Evolutionary conservation across 768 basidiomycete species (phyloP).

Genomic region (Filobasidium wieringae): DNA sequence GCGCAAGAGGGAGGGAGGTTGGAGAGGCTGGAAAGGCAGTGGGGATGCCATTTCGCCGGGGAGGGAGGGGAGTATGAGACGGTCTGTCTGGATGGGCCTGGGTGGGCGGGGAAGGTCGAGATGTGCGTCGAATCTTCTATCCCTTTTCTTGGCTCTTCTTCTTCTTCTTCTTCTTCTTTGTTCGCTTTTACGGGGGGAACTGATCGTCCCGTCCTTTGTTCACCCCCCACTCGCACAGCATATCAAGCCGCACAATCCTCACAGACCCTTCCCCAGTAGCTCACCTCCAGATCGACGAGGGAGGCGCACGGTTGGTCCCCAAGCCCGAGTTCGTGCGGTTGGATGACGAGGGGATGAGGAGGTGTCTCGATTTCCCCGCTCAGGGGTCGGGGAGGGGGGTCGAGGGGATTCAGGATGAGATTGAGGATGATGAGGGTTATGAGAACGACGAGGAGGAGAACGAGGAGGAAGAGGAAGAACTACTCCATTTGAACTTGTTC

Average conservation of each 20-base stretch:
- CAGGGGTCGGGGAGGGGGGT: too few relatives aligned
- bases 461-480: background rate
- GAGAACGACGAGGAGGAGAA: background rate
- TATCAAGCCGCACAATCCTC: slow-evolving; percentile 53
- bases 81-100: slow-evolving; percentile 73
- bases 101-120: too few relatives aligned
- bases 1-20: slow-evolving; percentile 46
- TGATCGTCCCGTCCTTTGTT: too few relatives aligned
- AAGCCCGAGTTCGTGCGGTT: slow-evolving; percentile 43
- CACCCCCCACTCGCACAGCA: too few relatives aligned
- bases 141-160: too few relatives aligned
- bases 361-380: slow-evolving; percentile 24
- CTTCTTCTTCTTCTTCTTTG: too few relatives aligned
- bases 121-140: too few relatives aligned
- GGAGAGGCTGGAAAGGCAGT: slow-evolving; percentile 47
- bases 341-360: slow-evolving; percentile 16
- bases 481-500: background rate
- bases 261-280: slow-evolving; percentile 66
- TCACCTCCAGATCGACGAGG: slow-evolving; percentile 68
- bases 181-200: too few relatives aligned
- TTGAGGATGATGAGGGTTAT: background rate
- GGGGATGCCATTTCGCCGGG: slow-evolving; percentile 87
- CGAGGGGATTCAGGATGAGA: background rate
- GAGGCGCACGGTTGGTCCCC: slow-evolving; percentile 50
- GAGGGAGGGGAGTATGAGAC: slow-evolving; percentile 98